Evolutionary conservation across 2,329 filamentous ascomycete species (phyloP).

Genomic region (Sordariomycetes sp.): DNA sequence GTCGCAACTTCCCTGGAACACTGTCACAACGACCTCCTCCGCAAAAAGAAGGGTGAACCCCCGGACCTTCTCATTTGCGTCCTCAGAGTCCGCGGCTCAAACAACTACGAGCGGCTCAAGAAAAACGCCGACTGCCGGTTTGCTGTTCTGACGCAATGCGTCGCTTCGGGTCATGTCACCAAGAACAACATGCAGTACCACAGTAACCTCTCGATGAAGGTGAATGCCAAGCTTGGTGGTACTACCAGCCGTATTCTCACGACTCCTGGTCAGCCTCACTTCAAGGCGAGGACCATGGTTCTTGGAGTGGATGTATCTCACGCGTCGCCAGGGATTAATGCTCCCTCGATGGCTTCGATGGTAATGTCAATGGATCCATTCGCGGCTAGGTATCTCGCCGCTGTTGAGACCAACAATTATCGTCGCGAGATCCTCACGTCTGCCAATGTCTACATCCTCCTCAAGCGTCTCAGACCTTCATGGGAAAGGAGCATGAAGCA

Average conservation of each 20-base stretch:
- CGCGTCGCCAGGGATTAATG: constrained; percentile 49
- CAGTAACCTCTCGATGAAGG: constrained; percentile 91
- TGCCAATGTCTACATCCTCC: constrained; percentile 50
- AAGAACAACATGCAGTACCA: constrained; percentile 71
- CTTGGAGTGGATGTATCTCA: constrained; percentile 91
- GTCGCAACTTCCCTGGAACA: constrained; percentile 10
- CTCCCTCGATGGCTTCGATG: constrained; percentile 75
- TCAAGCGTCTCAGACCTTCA: constrained; percentile 46
- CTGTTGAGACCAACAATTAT: constrained; percentile 70
- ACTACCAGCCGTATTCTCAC: constrained; percentile 41
- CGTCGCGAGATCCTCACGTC: constrained; percentile 67
- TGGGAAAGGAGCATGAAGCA: constrained; percentile 45
- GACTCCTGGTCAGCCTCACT: constrained; percentile 7
- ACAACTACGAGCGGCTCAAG: constrained; percentile 76
- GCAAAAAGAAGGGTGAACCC: constrained; percentile 34
- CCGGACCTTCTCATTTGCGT: constrained; percentile 76
- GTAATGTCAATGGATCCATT: constrained; percentile 65
- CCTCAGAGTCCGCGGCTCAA: constrained; percentile 55
- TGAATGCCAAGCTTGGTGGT: constrained; percentile 91
- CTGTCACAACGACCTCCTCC: constrained; percentile 37
- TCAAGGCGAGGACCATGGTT: constrained; percentile 53
- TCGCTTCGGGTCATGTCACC: constrained; percentile 57
- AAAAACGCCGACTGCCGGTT: constrained; percentile 76
- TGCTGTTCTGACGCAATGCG: constrained; percentile 70
- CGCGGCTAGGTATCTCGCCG: constrained; percentile 63